Base-by-base conservation (phyloP, 164 flowering plant genomes). In the Aristolochia californica region DNA sequence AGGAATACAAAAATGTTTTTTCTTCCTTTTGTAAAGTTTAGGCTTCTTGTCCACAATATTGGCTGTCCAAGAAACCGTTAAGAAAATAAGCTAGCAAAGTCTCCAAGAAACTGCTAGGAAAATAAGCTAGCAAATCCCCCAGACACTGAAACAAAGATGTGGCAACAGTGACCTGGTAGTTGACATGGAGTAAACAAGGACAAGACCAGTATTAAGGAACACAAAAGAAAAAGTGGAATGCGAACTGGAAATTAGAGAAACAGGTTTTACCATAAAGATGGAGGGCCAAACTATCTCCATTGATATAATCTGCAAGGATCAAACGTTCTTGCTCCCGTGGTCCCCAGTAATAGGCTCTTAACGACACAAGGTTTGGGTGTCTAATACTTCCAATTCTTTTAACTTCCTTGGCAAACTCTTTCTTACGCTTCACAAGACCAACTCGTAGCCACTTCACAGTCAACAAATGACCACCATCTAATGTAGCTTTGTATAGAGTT, bases 331-430 rank as follows among this genome's bases (percentile, higher is more conserved):
- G 97, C 68, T 94, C 97, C 70, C 83, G 72, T 44, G 96, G 96
- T 0, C 99, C 99, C 99, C 97, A 94, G 58, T 90, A 94, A 64
- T 88, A 94, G 21, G 91, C 97, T 60, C 86, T 86, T 26, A 86
- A 44, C 8, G 96, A 69, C 64, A 82, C 93, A 66, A 90, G 62
- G 64, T 79, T 84, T 54, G 87, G 81, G 73, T 94, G 95, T 62
- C 82, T 80, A 40, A 84, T 62, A 16, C 78, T 72, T 52, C 96
- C 96, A 63, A 94, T 75, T 72, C 72, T 90, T 74, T 80, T 94
- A 13, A 81, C 85, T 77, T 94, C 99, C 70, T 78, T 90, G 0
- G 93, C 83, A 77, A 90, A 94, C 50, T 86, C 96, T 69, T 84
- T 94, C 76, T 86, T 90, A 58, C 78, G 74, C 66, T 83, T 94